Evolutionary conservation across 176 grass and related monocot species (phyloP).

Genomic region (Avena atlantica): DNA sequence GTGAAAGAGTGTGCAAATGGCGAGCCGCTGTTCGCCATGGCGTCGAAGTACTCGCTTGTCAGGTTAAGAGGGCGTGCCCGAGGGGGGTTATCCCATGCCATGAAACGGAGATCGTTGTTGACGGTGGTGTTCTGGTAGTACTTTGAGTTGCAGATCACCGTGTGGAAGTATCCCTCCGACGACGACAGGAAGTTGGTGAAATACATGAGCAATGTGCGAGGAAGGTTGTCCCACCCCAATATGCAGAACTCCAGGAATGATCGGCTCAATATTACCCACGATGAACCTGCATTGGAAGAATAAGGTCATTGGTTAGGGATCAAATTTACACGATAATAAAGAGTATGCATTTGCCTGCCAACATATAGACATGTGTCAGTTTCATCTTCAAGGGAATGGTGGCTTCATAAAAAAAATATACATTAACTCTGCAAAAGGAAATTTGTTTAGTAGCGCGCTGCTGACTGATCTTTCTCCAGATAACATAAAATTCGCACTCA

Average conservation of each 20-base stretch:
- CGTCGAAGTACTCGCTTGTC: slow-evolving; percentile 62
- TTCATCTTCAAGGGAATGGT: slow-evolving; percentile 20
- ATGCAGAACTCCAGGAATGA: slow-evolving; percentile 92
- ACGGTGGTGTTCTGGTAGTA: slow-evolving; percentile 96
- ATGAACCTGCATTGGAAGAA: slow-evolving; percentile 62
- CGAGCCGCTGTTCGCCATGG: slow-evolving; percentile 60
- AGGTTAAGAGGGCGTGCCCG: slow-evolving; percentile 61
- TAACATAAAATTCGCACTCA: neutral
- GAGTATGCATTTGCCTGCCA: neutral
- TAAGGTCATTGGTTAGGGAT: slow-evolving; percentile 16
- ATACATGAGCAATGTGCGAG: slow-evolving; percentile 92
- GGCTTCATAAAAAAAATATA: neutral
- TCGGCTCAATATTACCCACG: slow-evolving; percentile 81
- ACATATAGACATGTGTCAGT: neutral
- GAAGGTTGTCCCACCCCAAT: slow-evolving; percentile 92
- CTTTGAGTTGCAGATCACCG: slow-evolving; percentile 95
- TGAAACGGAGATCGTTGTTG: slow-evolving; percentile 80
- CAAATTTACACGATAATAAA: neutral
- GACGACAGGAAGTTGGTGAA: slow-evolving; percentile 90
- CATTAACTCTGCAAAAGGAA: neutral
- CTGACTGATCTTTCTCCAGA: neutral
- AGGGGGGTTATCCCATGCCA: slow-evolving; percentile 79
- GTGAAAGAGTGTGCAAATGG: slow-evolving; percentile 73
- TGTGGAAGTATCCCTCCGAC: slow-evolving; percentile 94
- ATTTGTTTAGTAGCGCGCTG: neutral